Evolutionary conservation across 768 basidiomycete species (phyloP).

Genomic region (Termitomyces bulborhizus): DNA sequence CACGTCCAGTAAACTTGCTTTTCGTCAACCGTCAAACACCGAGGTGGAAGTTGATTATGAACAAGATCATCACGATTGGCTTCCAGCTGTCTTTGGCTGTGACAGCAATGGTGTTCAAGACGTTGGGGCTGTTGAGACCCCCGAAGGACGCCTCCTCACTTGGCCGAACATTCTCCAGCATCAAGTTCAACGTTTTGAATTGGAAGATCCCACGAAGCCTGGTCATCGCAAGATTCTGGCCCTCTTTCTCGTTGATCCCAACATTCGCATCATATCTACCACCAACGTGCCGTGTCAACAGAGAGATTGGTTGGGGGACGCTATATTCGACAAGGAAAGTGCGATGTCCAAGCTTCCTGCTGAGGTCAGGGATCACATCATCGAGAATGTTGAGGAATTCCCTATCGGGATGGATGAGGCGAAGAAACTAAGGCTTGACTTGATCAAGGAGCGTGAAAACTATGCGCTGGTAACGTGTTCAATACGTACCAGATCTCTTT

Average conservation of each 20-base stretch:
- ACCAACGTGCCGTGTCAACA: slow-evolving; percentile 22
- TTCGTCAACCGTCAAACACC: no score
- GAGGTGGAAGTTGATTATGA: no score
- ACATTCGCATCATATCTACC: slow-evolving; percentile 18
- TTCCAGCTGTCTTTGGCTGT: no score
- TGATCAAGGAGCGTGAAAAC: slow-evolving; percentile 21
- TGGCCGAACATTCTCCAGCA: no score
- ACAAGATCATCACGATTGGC: no score
- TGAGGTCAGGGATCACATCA: slow-evolving; percentile 16
- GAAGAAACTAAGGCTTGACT: slow-evolving; percentile 14
- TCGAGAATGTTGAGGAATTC: slow-evolving; percentile 14
- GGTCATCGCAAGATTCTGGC: no score
- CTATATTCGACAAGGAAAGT: slow-evolving; percentile 3
- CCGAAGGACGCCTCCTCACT: no score
- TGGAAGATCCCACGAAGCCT: no score
- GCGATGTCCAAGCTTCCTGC: slow-evolving; percentile 15
- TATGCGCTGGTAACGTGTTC: background rate
- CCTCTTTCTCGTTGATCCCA: slow-evolving; percentile 12
- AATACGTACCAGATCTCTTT: background rate
- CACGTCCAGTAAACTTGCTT: no score
- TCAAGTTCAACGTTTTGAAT: no score
- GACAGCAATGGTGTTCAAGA: no score
- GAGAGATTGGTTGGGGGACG: slow-evolving; percentile 17
- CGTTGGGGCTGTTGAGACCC: no score
- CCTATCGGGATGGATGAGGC: slow-evolving; percentile 19